Percentiles rank a stretch among this genome's conserved stretches.
phyloP scores from a whole-genome alignment of 2,329 filamentous ascomycete genomes.

The Xylariaceae sp. region DNA sequence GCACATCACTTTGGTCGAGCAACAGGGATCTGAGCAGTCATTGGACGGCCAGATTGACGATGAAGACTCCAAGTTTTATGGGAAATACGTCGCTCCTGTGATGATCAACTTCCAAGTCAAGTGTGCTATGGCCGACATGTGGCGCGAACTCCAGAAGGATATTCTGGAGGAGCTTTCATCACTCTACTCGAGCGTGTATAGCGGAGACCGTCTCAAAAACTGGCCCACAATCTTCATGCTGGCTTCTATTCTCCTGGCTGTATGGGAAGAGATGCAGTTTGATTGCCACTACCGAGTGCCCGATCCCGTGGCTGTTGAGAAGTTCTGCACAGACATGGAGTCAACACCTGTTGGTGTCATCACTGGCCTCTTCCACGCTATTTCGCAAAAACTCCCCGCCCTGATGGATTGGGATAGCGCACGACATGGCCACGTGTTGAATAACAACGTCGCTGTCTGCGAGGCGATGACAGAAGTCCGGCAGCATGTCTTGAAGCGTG shows the following conservation, averaged over 20 bases:
- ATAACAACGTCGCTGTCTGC: conserved; percentile 88
- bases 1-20: conserved; percentile 92
- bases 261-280: conserved; percentile 99
- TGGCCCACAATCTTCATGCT: conserved; percentile 99
- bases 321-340: conserved; percentile 97
- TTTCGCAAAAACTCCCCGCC: conserved; percentile 90
- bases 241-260: conserved; percentile 83
- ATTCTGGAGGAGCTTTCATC: conserved; percentile 89
- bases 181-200: conserved; percentile 97
- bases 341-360: conserved; percentile 93
- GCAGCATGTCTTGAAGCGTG: conserved; percentile 87
- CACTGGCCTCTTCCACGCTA: conserved; percentile 93
- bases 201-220: conserved; percentile 94
- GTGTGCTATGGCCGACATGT: conserved; percentile 94
- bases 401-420: conserved; percentile 92
- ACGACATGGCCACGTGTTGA: conserved; percentile 85
- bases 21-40: conserved; percentile 72
- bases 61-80: conserved; percentile 79
- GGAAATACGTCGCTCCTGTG: conserved; percentile 87
- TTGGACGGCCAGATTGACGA: conserved; percentile 82
- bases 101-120: conserved; percentile 99
- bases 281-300: conserved; percentile 94
- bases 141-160: conserved; percentile 95
- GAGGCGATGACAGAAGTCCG: conserved; percentile 95
- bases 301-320: conserved; percentile 77